A percentile compares a stretch with the other conserved stretches of the same genome.
Evolutionary conservation across 495 filamentous ascomycete genomes (phyloP).

Genomic region (Aspergillus cristatus): DNA sequence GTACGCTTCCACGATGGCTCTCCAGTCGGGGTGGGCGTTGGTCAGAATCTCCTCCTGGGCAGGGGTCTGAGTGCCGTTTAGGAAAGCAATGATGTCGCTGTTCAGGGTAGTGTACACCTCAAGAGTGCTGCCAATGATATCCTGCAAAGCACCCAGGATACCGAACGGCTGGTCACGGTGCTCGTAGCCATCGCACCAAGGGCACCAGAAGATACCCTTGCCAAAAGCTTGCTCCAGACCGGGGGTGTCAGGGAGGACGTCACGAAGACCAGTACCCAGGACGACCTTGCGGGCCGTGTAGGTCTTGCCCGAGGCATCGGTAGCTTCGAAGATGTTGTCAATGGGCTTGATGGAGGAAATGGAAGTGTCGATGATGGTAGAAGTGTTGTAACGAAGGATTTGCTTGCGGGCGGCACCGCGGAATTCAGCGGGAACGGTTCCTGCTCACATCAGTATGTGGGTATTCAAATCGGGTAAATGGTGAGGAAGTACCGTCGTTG

Average conservation of each 20-base stretch:
- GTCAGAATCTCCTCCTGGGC: slow-evolving; percentile 27
- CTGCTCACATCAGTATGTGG: slow-evolving; percentile 12
- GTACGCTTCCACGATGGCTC: slow-evolving; percentile 36
- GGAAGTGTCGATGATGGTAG: slow-evolving; percentile 40
- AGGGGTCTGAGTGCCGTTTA: slow-evolving; percentile 45
- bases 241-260: slow-evolving; percentile 43
- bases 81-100: slow-evolving; percentile 36
- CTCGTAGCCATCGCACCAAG: slow-evolving; percentile 54
- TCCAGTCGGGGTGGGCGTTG: slow-evolving; percentile 32
- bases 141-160: slow-evolving; percentile 34
- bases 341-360: slow-evolving; percentile 35
- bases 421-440: slow-evolving; percentile 43
- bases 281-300: slow-evolving; percentile 43
- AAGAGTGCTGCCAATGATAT: slow-evolving; percentile 32
- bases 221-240: slow-evolving; percentile 44
- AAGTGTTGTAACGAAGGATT: slow-evolving; percentile 38
- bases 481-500: slow-evolving; percentile 38
- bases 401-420: slow-evolving; percentile 43
- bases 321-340: slow-evolving; percentile 30
- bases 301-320: slow-evolving; percentile 17
- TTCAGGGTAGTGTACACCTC: slow-evolving; percentile 39
- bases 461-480: background rate
- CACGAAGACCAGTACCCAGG: slow-evolving; percentile 45
- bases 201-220: slow-evolving; percentile 52
- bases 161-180: slow-evolving; percentile 48